Evolutionary conservation across 2,329 filamentous ascomycete genomes (phyloP).

Genomic region (Epicoccum sorghinum): DNA sequence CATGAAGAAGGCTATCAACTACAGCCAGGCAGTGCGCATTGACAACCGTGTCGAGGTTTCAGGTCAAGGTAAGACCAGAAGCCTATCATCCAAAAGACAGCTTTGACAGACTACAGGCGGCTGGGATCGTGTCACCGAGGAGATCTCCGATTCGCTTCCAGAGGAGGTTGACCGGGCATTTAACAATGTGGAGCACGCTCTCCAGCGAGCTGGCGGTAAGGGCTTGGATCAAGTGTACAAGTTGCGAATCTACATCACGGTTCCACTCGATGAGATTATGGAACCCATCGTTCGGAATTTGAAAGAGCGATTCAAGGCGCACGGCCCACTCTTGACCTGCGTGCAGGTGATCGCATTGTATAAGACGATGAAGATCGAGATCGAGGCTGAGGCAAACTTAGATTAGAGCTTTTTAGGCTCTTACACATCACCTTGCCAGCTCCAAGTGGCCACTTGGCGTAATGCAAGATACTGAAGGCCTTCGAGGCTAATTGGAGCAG

Average conservation of each 20-base stretch:
- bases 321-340: slow-evolving; percentile 32
- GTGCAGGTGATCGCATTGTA: slow-evolving; percentile 31
- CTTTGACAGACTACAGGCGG: slow-evolving; percentile 24
- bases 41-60: slow-evolving; percentile 34
- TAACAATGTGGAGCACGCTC: slow-evolving; percentile 58
- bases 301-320: slow-evolving; percentile 29
- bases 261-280: slow-evolving; percentile 19
- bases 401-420: not conserved
- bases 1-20: slow-evolving; percentile 20
- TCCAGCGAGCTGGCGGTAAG: slow-evolving; percentile 59
- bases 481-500: too few species aligned
- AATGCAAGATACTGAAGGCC: too few species aligned
- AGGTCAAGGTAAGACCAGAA: slow-evolving; percentile 27
- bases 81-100: too few species aligned
- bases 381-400: slow-evolving; percentile 31
- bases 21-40: slow-evolving; percentile 29
- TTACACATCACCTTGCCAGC: not conserved
- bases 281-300: slow-evolving; percentile 21
- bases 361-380: slow-evolving; percentile 31
- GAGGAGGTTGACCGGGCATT: slow-evolving; percentile 53
- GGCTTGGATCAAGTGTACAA: slow-evolving; percentile 58
- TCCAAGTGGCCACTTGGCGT: too few species aligned
- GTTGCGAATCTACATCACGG: slow-evolving; percentile 24
- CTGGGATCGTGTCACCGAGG: slow-evolving; percentile 32
- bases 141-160: slow-evolving; percentile 22